These are phyloP conservation scores for Falciphora oryzae DNA, from an alignment of 2,329 filamentous ascomycete species.

Conservation along the genomic window DNA sequence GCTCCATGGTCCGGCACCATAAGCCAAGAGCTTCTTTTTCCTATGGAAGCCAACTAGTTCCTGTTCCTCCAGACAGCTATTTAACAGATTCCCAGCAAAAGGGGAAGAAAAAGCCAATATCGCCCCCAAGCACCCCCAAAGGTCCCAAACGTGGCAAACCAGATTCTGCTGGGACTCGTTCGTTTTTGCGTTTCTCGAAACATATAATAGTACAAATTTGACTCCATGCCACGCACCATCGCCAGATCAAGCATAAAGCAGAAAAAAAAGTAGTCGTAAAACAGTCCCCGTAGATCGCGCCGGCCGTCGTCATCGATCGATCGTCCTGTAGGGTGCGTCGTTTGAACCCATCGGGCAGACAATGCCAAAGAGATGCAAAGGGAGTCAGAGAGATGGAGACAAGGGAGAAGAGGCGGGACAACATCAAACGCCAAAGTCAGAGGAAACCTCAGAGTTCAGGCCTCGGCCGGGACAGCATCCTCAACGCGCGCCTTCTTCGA, in stretches of 20 bases:
- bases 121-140: not conserved
- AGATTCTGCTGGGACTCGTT: not conserved
- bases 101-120: not conserved
- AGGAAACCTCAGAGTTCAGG: not conserved
- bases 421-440: not conserved
- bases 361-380: not conserved
- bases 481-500: conserved; percentile 8
- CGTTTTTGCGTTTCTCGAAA: not conserved
- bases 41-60: not conserved
- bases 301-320: not conserved
- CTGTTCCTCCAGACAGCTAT: not conserved
- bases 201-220: not conserved
- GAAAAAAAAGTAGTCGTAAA: not conserved
- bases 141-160: not conserved
- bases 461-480: not conserved
- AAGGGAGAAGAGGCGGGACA: not conserved
- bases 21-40: not conserved
- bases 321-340: not conserved
- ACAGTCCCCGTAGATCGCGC: not conserved
- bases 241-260: not conserved
- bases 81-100: not conserved
- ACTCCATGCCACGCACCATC: not conserved
- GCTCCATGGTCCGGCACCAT: not conserved
- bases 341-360: not conserved
- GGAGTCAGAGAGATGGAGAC: not conserved